phyloP scores from a whole-genome alignment of 2,329 filamentous ascomycete species.

The Fusarium agapanthi region DNA sequence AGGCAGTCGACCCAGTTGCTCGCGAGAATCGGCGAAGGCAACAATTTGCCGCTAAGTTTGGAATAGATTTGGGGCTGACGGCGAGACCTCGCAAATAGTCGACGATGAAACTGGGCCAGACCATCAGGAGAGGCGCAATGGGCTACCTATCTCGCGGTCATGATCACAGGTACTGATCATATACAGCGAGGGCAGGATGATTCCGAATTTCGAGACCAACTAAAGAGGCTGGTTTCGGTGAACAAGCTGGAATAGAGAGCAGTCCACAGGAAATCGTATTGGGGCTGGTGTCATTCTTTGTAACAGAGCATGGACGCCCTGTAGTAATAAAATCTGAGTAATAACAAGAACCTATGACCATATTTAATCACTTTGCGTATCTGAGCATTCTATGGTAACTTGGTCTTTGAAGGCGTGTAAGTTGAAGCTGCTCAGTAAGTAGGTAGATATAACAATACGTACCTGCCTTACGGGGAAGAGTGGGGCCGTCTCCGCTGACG shows the following conservation, averaged over 20 bases:
- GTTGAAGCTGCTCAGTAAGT: too few species aligned
- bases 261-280: neutral
- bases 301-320: neutral
- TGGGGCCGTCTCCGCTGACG: conserved; percentile 38
- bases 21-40: conserved; percentile 13
- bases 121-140: neutral
- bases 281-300: neutral
- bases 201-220: neutral
- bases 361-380: neutral
- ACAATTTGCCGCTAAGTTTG: conserved; percentile 29
- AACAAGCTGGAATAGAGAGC: neutral
- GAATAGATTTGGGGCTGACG: conserved; percentile 25
- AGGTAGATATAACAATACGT: conserved; percentile 14
- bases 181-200: neutral
- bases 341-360: neutral
- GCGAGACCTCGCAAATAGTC: neutral
- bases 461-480: conserved; percentile 29
- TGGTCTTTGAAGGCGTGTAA: neutral
- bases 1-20: conserved; percentile 18
- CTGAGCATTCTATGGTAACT: neutral
- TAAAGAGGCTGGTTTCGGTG: neutral
- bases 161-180: neutral
- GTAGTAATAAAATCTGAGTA: neutral
- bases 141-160: neutral
- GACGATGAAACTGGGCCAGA: neutral